Base-by-base conservation (phyloP, 768 basidiomycete species). In the Hypholoma sublateritium region DNA sequence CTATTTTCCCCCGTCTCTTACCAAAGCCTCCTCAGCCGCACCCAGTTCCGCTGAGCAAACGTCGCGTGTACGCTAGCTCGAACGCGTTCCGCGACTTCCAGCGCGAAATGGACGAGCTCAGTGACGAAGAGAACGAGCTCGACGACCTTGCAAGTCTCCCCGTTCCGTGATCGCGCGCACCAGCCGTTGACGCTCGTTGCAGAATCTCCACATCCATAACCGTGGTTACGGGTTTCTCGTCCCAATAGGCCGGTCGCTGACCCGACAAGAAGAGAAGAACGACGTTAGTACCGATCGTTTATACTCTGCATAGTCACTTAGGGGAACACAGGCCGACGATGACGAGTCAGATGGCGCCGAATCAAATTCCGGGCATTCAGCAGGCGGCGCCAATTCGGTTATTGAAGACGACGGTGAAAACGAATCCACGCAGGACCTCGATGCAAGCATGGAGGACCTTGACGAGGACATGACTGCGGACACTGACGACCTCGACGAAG, bases 191-290 rank as follows among this genome's bases (percentile, higher is more conserved):
- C 21, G 37, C 22, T 39, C 45, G 16, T 16, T 53, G 1, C 65
- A 91, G 89, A 86, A 81, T 58, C 58, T 77, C 28, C 72, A 74
- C 53, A 81, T 92, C 34, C 82, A 80, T 59, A 85, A 84, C 59
- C 80, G 88, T 34, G 91, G 91, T 9, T 86, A 76, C 58, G 77
- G 69, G 59, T 89, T 82, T 65, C 76, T 89, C 19, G 79, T 93
- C 22, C 89, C 90, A 5, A 88, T 91, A 43, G 91, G 91, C 7
- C 81, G 85, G 49, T 78, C 78, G 53, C 76, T 88, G 54, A 93
- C 91, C 13, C 85, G 85, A 62, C 81, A 85, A 59, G 91, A 93
- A 66, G 91, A 93, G 71, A 91, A 90, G 75, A 91, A 91, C 67
- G 91, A 93, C 67, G 91, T 91, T 56, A 21, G 66, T 63, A 53